Conservation (phyloP, 2,329 filamentous ascomycete species). For the Sporothrix globosa region DNA sequence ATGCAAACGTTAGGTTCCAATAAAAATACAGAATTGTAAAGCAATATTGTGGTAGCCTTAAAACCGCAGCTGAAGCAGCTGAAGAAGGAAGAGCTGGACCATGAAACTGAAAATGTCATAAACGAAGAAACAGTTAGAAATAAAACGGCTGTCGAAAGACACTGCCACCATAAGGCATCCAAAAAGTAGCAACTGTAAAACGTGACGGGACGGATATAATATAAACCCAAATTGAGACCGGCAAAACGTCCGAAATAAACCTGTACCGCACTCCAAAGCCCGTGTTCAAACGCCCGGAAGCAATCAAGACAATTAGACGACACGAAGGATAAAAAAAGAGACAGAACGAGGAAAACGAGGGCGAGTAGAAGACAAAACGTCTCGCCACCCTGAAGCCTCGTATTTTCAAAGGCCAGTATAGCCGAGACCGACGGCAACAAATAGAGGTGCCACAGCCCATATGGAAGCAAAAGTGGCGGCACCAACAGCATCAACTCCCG, state of each 20-base stretch:
- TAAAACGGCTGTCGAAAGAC: neutral
- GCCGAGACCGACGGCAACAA: slow-evolving; percentile 61
- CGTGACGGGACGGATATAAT: neutral
- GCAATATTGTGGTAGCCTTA: neutral
- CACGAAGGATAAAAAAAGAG: neutral
- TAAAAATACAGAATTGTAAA: neutral
- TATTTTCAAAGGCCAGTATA: slow-evolving; percentile 47
- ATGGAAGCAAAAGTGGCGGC: slow-evolving; percentile 72
- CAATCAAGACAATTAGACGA: neutral
- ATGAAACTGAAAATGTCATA: too few relatives aligned
- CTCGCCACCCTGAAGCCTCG: neutral
- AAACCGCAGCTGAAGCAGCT: neutral
- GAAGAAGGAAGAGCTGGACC: neutral
- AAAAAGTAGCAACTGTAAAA: neutral
- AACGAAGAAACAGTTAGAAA: too few relatives aligned
- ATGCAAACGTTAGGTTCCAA: neutral
- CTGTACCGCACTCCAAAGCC: neutral
- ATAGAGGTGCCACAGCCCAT: slow-evolving; percentile 69
- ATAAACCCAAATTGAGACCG: neutral
- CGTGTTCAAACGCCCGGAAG: neutral
- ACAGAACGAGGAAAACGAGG: neutral
- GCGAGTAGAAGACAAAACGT: neutral
- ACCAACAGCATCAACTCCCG: slow-evolving; percentile 70
- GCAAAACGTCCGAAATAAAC: neutral
- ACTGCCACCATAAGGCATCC: neutral